Evolutionary conservation across 2,329 filamentous ascomycete species (phyloP).

Genomic region (Ceratocystis colombiana): DNA sequence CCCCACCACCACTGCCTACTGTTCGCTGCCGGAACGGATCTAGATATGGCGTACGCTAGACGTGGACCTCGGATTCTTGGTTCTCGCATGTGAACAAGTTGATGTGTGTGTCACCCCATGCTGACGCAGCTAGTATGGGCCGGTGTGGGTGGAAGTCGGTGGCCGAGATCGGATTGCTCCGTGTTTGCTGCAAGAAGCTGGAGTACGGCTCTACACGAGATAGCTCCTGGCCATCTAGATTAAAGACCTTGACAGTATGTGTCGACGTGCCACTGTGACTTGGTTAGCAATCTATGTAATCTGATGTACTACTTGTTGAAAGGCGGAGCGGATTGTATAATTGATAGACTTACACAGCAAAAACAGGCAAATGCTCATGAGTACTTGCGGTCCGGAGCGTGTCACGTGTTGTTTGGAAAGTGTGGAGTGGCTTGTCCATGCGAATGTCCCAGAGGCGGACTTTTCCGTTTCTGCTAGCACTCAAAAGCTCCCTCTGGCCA

Average conservation of each 20-base stretch:
- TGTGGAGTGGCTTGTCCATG: conserved; percentile 65
- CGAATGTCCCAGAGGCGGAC: conserved; percentile 95
- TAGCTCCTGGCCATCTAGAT: conserved; percentile 68
- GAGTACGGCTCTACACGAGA: conserved; percentile 83
- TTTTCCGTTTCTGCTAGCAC: conserved; percentile 82
- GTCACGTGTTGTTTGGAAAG: conserved; percentile 64
- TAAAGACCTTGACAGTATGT: conserved; percentile 85
- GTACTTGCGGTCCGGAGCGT: conserved; percentile 78
- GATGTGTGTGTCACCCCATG: conserved; percentile 77
- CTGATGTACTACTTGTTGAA: not conserved
- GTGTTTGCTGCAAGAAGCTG: conserved; percentile 72
- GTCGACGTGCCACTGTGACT: conserved; percentile 66
- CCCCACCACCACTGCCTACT: not conserved
- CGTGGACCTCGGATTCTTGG: conserved; percentile 30
- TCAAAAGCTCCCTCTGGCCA: conserved; percentile 81
- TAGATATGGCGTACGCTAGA: conserved; percentile 18
- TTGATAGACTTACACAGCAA: conserved; percentile 63
- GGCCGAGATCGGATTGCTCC: conserved; percentile 69
- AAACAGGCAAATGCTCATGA: conserved; percentile 93
- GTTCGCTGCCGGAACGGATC: conserved; percentile 20
- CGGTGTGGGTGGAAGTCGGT: conserved; percentile 94
- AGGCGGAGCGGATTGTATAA: not conserved
- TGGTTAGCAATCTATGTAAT: conserved; percentile 13
- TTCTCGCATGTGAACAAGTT: conserved; percentile 71
- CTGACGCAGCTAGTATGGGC: conserved; percentile 80